These are phyloP conservation scores for Aschersonia sp. DNA, from an alignment of 2,329 filamentous ascomycete species.

Conservation along the genomic window DNA sequence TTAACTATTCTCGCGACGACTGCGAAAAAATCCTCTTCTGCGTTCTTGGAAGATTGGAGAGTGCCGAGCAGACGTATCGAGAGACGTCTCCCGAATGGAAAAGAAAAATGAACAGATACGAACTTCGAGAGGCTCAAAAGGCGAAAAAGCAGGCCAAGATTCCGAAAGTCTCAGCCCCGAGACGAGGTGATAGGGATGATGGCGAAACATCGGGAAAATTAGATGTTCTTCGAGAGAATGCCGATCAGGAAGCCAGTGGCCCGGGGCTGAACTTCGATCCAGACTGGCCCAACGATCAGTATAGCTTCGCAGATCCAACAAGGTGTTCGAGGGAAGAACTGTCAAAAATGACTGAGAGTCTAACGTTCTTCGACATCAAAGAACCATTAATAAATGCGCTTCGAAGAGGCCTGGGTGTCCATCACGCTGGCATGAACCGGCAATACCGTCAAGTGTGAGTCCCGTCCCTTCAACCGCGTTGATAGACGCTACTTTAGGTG, in stretches of 20 bases:
- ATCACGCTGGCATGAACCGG: constrained; percentile 69
- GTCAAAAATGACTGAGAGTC: constrained; percentile 32
- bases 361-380: constrained; percentile 28
- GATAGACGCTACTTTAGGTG: not conserved
- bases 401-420: constrained; percentile 55
- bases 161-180: constrained; percentile 1
- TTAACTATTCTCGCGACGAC: constrained; percentile 55
- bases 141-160: constrained; percentile 34
- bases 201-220: constrained; percentile 27
- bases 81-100: constrained; percentile 35
- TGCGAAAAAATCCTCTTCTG: constrained; percentile 45
- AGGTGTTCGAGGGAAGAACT: constrained; percentile 45
- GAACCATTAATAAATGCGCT: constrained; percentile 45
- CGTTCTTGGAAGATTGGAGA: constrained; percentile 41
- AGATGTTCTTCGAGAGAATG: constrained; percentile 41
- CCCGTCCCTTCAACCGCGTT: not conserved
- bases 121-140: not conserved
- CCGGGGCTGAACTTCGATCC: constrained; percentile 54
- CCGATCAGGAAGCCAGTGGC: constrained; percentile 35
- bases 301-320: constrained; percentile 50
- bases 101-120: constrained; percentile 38
- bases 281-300: constrained; percentile 43
- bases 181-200: not conserved
- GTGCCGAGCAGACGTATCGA: constrained; percentile 21
- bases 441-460: constrained; percentile 53